phyloP scores from a whole-genome alignment of 106 monocot species.

The Phalaenopsis equestris region DNA sequence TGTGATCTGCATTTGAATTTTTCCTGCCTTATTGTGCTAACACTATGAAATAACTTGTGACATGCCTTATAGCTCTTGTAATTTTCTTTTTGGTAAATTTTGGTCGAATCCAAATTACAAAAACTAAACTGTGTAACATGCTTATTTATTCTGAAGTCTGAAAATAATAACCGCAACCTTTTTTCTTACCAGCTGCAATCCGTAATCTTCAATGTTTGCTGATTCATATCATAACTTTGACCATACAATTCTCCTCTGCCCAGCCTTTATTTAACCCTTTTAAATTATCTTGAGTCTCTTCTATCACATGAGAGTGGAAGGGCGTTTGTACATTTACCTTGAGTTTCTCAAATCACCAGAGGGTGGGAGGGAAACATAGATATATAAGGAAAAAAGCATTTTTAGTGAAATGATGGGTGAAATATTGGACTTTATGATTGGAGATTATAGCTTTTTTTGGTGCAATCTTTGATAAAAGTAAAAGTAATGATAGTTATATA shows the following conservation, averaged over 20 bases:
- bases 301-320: too few species aligned
- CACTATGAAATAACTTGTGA: not conserved
- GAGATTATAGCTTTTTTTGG: too few species aligned
- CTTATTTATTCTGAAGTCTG: not conserved
- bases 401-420: too few species aligned
- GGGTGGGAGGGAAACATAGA: too few species aligned
- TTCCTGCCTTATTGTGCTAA: not conserved
- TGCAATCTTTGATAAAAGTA: too few species aligned
- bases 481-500: too few species aligned
- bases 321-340: too few species aligned
- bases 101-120: not conserved
- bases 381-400: too few species aligned
- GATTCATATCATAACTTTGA: not conserved
- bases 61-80: not conserved
- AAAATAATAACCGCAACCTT: not conserved
- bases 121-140: not conserved
- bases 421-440: too few species aligned
- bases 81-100: not conserved
- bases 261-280: too few species aligned
- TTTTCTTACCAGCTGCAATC: not conserved
- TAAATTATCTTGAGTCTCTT: too few species aligned
- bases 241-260: not conserved
- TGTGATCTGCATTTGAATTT: not conserved
- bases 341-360: too few species aligned
- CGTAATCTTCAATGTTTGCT: not conserved